phyloP scores from a whole-genome alignment of 2,329 filamentous ascomycete genomes.

The Colletotrichum tamarilloi region DNA sequence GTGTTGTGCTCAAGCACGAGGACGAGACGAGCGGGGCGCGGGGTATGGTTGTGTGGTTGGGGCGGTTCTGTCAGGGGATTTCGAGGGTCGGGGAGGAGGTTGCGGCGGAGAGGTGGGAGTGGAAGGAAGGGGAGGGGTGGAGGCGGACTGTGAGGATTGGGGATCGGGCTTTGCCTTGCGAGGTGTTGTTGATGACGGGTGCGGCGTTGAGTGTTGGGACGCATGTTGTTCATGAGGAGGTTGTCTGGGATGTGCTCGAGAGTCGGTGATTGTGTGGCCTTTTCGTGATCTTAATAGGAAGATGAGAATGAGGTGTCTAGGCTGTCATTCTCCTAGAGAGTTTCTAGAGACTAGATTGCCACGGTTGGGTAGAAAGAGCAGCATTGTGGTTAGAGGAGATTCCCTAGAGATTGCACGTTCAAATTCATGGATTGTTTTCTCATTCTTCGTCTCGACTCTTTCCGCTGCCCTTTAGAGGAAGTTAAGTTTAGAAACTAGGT shows the following conservation, averaged over 20 bases:
- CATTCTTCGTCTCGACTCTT: no score
- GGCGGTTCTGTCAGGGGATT: constrained; percentile 67
- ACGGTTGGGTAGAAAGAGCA: no score
- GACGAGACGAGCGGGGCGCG: constrained; percentile 45
- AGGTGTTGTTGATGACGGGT: constrained; percentile 37
- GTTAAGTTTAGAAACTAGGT: no score
- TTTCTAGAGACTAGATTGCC: no score
- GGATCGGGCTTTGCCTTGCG: constrained; percentile 46
- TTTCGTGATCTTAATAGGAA: no score
- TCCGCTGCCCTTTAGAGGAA: no score
- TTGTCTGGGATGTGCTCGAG: constrained; percentile 50
- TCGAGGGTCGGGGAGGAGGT: constrained; percentile 55
- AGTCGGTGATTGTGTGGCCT: constrained; percentile 19
- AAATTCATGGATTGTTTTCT: no score
- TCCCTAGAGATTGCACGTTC: no score
- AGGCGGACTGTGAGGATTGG: constrained; percentile 50
- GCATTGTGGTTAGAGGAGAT: no score
- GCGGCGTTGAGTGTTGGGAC: constrained; percentile 35
- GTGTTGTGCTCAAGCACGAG: constrained; percentile 55
- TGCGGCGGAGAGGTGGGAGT: constrained; percentile 67
- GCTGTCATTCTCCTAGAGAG: no score
- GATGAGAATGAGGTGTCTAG: background rate
- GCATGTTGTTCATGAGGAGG: constrained; percentile 39
- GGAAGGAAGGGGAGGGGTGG: constrained; percentile 47
- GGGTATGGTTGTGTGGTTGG: constrained; percentile 66